phyloP scores from a whole-genome alignment of 768 basidiomycete species.

The Clathrus columnatus region DNA sequence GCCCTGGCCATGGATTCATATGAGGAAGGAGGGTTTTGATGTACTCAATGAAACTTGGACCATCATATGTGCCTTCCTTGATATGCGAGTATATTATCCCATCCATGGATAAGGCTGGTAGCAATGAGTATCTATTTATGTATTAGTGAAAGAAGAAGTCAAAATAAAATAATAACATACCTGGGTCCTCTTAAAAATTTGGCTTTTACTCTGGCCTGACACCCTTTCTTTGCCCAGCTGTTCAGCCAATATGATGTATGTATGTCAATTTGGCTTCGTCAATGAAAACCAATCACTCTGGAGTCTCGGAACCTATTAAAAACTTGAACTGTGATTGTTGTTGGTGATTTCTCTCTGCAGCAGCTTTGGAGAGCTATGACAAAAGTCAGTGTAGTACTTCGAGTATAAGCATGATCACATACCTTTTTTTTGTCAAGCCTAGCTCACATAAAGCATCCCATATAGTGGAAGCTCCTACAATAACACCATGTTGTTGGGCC shows the following conservation, averaged over 20 bases:
- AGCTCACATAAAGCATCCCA: conserved; percentile 1
- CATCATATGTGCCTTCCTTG: conserved; percentile 19
- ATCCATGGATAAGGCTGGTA: conserved; percentile 16
- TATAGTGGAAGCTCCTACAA: conserved; percentile 1
- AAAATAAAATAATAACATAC: background rate
- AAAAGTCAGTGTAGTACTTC: background rate
- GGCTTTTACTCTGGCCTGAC: background rate
- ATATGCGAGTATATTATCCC: conserved; percentile 18
- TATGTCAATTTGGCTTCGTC: conserved; percentile 2
- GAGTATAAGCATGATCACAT: background rate
- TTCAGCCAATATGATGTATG: background rate
- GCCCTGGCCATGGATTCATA: no score
- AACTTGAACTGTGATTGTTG: background rate
- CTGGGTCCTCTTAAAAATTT: no score
- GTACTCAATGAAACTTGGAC: no score
- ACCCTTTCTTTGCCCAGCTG: background rate
- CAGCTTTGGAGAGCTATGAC: no score
- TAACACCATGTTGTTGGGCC: background rate
- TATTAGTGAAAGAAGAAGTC: background rate
- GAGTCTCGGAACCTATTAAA: background rate
- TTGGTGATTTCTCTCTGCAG: background rate
- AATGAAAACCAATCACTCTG: conserved; percentile 1
- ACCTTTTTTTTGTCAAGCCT: background rate
- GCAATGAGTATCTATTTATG: conserved; percentile 15
- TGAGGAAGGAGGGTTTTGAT: no score